Evolutionary conservation across 805 yeast species (phyloP), one percentile per base, ranked within the genome.

Genomic region (Yamadazyma scolyti): DNA sequence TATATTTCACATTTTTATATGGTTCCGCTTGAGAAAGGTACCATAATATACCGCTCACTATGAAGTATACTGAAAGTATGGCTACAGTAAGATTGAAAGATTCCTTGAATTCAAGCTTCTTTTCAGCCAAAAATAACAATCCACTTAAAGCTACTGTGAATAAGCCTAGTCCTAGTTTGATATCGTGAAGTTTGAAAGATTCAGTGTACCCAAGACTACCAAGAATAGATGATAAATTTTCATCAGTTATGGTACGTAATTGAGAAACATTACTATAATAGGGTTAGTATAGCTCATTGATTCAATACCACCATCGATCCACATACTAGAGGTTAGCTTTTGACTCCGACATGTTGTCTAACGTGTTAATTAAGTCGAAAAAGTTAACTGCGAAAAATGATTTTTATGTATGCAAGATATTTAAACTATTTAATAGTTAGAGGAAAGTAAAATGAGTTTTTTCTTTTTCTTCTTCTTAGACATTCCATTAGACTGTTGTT

Each of bases 181-280:
- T 46, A 43, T 76, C 81, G 20, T 49, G 44, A 11, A 72, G 39
- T 9, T 39, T 41, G 42, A 74, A 75, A 16, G 72, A 62, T 44
- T 76, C 75, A 9, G 52, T 51, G 41, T 60, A 76, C 3, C 75
- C 77, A 9, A 74, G 47, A 22, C 55, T 55, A 19, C 58, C 58
- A 31, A 76, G 47, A 1, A 61, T 58, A 3, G 48, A 47, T 5
- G 71, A 51, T 20, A 76, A 54, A 20, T 61, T 61, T 9, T 75
- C 80, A 46, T 76, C 81, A 10, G 68, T 54, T 22, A 71, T 68
- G 12, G 58, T 61, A 39, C 73, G 67, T 43, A 76, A 56, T 3
- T 73, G 75, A 9, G 51, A 45, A 4, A 65, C 64, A 1, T 79
- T 73, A 46, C 74, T 62, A 33, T 46, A 47, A 73, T 61, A 30